Conservation (phyloP, 176 grass and related monocot species). For the Juncus effusus region DNA sequence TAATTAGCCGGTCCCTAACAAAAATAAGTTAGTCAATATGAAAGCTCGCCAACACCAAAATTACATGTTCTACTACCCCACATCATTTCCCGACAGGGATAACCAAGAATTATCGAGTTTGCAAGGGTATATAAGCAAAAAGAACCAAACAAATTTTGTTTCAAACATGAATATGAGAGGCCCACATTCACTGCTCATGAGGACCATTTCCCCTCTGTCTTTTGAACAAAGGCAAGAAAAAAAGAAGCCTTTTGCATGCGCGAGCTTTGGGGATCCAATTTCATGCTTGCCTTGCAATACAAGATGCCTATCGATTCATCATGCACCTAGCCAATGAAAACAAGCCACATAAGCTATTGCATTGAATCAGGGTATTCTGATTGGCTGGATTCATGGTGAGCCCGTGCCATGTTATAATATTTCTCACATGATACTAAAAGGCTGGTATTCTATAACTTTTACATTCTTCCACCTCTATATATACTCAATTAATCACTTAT, state of each 20-base stretch:
- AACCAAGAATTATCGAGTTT: no score
- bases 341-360: not conserved
- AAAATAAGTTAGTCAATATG: no score
- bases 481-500: conserved; percentile 7
- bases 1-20: no score
- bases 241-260: conserved; percentile 17
- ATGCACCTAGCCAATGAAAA: no score
- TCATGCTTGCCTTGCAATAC: conserved; percentile 26
- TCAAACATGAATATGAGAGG: not conserved
- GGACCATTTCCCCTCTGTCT: conserved; percentile 16
- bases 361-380: conserved; percentile 13
- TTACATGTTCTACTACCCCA: no score
- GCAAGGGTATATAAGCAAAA: conserved; percentile 6
- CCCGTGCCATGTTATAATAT: no score
- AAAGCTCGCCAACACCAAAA: no score
- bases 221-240: conserved; percentile 28
- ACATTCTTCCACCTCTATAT: conserved; percentile 12
- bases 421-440: no score
- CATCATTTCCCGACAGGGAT: no score
- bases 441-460: not conserved
- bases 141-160: not conserved
- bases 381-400: conserved; percentile 1
- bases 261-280: conserved; percentile 19
- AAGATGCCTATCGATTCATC: not conserved
- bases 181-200: conserved; percentile 16